phyloP scores from a whole-genome alignment of 352 stramenopile species.

The Phytophthora agathidicida region DNA sequence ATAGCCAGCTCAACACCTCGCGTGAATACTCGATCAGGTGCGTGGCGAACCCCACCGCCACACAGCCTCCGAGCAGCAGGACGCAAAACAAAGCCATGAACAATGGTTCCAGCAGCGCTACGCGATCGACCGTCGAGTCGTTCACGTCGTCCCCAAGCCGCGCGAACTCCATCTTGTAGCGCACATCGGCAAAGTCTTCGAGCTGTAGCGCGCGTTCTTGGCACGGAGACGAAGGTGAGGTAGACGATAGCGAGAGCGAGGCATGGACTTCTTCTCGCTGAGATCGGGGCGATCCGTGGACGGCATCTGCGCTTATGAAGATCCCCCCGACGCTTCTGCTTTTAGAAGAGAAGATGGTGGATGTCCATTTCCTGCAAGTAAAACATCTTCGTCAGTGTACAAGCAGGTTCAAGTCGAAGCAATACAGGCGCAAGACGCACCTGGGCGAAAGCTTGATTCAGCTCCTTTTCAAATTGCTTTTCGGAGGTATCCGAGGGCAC shows the following conservation, averaged over 20 bases:
- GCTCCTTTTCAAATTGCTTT: slow-evolving; percentile 69
- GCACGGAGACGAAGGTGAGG: slow-evolving; percentile 13
- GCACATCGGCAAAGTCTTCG: slow-evolving; percentile 73
- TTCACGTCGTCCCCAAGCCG: slow-evolving; percentile 26
- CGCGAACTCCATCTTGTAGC: slow-evolving; percentile 69
- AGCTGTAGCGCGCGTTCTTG: slow-evolving; percentile 35
- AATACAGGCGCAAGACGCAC: slow-evolving; percentile 12
- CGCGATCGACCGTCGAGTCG: slow-evolving; percentile 6
- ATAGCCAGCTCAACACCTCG: slow-evolving; percentile 40
- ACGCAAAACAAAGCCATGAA: slow-evolving; percentile 36
- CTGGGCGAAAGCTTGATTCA: slow-evolving; percentile 69
- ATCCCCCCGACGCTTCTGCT: slow-evolving; percentile 20
- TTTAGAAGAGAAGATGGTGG: slow-evolving; percentile 49
- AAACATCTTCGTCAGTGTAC: background rate
- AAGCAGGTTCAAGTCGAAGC: background rate
- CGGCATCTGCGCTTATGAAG: slow-evolving; percentile 4
- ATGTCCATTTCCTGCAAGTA: slow-evolving; percentile 56
- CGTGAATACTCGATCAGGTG: slow-evolving; percentile 41
- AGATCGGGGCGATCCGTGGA: slow-evolving; percentile 1
- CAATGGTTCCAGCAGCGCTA: slow-evolving; percentile 38
- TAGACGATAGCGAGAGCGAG: slow-evolving; percentile 10
- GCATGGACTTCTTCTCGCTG: slow-evolving; percentile 14
- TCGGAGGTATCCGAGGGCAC: slow-evolving; percentile 40
- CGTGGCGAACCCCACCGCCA: slow-evolving; percentile 43
- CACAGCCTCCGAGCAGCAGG: slow-evolving; percentile 38